Conservation (phyloP, 2,329 filamentous ascomycete genomes). For the Fusarium pseudocircinatum region DNA sequence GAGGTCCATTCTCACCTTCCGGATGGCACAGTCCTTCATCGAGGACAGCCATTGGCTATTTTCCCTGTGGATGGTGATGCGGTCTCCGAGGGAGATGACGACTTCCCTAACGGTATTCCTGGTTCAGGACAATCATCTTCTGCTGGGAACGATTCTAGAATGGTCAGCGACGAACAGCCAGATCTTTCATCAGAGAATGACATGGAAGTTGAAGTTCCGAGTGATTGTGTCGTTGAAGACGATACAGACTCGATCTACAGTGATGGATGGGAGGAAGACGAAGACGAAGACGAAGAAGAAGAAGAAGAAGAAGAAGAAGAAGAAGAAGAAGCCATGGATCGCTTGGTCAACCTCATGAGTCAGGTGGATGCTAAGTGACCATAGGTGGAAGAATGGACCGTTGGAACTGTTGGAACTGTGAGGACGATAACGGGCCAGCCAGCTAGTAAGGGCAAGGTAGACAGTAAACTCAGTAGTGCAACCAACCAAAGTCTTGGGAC, state of each 20-base stretch:
- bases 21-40: conserved; percentile 32
- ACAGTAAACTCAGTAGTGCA: neutral
- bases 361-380: neutral
- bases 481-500: neutral
- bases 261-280: conserved; percentile 5
- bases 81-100: neutral
- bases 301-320: neutral
- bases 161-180: neutral
- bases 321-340: conserved; percentile 28
- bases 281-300: neutral
- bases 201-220: neutral
- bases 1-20: conserved; percentile 24
- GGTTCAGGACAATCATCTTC: neutral
- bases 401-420: neutral
- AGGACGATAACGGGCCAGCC: neutral
- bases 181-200: neutral
- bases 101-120: neutral
- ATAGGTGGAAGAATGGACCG: neutral
- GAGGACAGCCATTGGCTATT: conserved; percentile 30
- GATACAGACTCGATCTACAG: neutral
- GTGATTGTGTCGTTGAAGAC: neutral
- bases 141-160: neutral
- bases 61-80: conserved; percentile 18
- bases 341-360: conserved; percentile 26
- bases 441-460: neutral